These are phyloP conservation scores for Hypoxylon fragiforme DNA, from an alignment of 495 filamentous ascomycete genomes.

Conservation along the genomic window DNA sequence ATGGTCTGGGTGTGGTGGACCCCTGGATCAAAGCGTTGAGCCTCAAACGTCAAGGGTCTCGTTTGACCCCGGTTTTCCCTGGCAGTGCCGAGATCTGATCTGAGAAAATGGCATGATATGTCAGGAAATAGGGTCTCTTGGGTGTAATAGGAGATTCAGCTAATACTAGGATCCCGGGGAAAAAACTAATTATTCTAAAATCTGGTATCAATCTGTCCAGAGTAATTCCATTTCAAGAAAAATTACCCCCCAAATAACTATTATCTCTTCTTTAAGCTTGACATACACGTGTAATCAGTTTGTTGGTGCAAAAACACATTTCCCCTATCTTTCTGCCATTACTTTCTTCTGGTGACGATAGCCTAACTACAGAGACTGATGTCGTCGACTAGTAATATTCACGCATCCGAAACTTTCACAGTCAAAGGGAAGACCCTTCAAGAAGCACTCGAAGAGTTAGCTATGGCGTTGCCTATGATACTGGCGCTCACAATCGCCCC, in stretches of 20 bases:
- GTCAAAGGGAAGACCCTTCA: conserved; percentile 30
- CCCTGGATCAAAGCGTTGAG: conserved; percentile 38
- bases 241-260: no score
- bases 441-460: conserved; percentile 27
- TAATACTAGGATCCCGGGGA: conserved; percentile 9
- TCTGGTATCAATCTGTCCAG: conserved; percentile 6
- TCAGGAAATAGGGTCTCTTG: conserved; percentile 22
- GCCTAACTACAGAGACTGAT: conserved; percentile 15
- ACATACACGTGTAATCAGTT: background rate
- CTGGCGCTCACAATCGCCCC: conserved; percentile 42
- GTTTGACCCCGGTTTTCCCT: conserved; percentile 28
- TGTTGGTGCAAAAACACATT: background rate
- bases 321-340: conserved; percentile 1
- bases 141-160: conserved; percentile 4
- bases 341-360: background rate
- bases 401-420: conserved; percentile 27
- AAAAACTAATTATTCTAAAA: conserved; percentile 17
- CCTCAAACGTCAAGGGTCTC: conserved; percentile 37
- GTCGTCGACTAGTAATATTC: conserved; percentile 33
- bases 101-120: conserved; percentile 37
- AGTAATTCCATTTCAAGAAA: conserved; percentile 11
- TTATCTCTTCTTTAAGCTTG: background rate
- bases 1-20: conserved; percentile 15
- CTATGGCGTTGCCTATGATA: conserved; percentile 38
- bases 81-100: conserved; percentile 33